These are phyloP conservation scores for Fusarium subglutinans DNA, from an alignment of 2,329 filamentous ascomycete genomes.

Conservation along the genomic window DNA sequence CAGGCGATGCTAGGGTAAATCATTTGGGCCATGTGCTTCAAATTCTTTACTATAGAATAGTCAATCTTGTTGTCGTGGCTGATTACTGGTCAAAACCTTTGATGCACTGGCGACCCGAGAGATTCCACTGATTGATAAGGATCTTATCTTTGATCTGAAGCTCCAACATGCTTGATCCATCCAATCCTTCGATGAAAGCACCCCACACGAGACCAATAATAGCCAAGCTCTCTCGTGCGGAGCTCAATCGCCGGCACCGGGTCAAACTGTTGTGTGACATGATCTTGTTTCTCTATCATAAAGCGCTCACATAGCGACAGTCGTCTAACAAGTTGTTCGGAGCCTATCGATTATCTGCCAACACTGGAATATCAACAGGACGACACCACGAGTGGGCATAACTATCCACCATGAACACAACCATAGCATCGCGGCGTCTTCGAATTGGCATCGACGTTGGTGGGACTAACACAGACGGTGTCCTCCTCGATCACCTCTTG, in stretches of 20 bases:
- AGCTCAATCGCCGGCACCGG: constrained; percentile 1
- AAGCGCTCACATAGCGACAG: neutral
- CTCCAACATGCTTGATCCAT: constrained; percentile 4
- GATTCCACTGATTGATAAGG: constrained; percentile 16
- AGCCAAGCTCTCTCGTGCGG: neutral
- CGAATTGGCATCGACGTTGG: constrained; percentile 59
- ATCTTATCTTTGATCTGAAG: constrained; percentile 5
- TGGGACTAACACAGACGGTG: constrained; percentile 64
- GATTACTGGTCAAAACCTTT: neutral
- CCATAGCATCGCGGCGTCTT: constrained; percentile 35
- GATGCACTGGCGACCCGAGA: neutral
- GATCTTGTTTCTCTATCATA: neutral
- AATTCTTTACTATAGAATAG: neutral
- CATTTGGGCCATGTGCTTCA: neutral
- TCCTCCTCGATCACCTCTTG: constrained; percentile 56
- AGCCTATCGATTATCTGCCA: neutral
- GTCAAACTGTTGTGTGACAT: neutral
- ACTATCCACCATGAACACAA: constrained; percentile 15
- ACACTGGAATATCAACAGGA: neutral
- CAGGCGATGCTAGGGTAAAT: too few relatives aligned
- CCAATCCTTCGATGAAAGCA: neutral
- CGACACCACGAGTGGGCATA: neutral
- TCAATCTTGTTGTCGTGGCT: neutral
- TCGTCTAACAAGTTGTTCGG: neutral
- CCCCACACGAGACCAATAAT: neutral